Conservation (phyloP, 176 grass and related monocot genomes). For the Olyra latifolia region DNA sequence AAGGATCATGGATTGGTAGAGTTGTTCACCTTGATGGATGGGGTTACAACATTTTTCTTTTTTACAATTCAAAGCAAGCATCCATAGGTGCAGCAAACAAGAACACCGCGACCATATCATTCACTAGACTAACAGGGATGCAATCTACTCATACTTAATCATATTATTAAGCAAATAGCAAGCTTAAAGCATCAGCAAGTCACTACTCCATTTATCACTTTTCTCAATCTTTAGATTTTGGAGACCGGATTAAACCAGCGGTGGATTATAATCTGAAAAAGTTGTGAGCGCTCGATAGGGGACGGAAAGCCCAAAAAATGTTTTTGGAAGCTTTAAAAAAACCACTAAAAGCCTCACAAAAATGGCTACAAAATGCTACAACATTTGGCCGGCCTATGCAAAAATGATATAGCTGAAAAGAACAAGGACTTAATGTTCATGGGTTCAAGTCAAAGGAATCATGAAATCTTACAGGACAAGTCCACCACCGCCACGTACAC, state of each 20-base stretch:
- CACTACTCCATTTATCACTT: neutral
- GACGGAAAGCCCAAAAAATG: too few species aligned
- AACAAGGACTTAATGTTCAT: neutral
- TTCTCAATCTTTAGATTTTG: neutral
- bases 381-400: too few species aligned
- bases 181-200: slow-evolving; percentile 1
- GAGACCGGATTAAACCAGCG: too few species aligned
- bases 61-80: slow-evolving; percentile 18
- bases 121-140: neutral
- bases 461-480: slow-evolving; percentile 71
- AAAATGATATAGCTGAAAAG: too few species aligned
- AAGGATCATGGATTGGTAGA: slow-evolving; percentile 1
- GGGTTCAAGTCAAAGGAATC: neutral
- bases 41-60: neutral
- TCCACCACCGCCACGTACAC: slow-evolving; percentile 88
- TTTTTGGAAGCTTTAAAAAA: too few species aligned
- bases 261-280: too few species aligned
- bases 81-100: neutral
- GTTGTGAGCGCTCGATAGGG: too few species aligned
- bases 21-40: neutral
- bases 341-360: too few species aligned
- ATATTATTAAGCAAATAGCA: slow-evolving; percentile 23
- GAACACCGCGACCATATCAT: neutral
- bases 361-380: too few species aligned
- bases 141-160: slow-evolving; percentile 1